A percentile compares a stretch with the other conserved stretches of the same genome.
Evolutionary conservation across 805 yeast genomes (phyloP).

Genomic region (Brettanomyces bruxellensis): DNA sequence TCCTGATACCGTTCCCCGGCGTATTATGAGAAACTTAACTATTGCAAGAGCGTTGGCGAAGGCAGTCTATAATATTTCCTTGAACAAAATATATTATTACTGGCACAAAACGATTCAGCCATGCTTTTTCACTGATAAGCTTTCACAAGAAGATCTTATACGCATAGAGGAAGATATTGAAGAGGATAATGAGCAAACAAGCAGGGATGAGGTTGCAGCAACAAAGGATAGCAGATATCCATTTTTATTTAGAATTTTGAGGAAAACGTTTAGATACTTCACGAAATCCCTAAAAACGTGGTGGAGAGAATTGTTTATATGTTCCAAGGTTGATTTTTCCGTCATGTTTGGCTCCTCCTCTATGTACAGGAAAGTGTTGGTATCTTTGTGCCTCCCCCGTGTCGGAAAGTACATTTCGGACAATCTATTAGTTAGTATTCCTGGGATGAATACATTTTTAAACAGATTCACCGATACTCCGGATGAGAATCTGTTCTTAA

Average conservation of each 20-base stretch:
- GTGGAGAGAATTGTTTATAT: constrained; percentile 1
- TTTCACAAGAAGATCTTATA: constrained; percentile 12
- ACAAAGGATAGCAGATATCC: neutral
- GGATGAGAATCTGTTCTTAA: constrained; percentile 1
- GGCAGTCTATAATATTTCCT: constrained; percentile 6
- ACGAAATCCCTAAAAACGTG: neutral
- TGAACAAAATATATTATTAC: constrained; percentile 28
- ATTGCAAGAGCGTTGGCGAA: neutral
- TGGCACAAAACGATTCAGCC: constrained; percentile 26
- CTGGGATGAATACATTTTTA: neutral
- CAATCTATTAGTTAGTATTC: neutral
- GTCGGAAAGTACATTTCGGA: neutral
- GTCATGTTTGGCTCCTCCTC: constrained; percentile 2
- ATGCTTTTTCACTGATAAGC: constrained; percentile 25
- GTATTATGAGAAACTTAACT: neutral
- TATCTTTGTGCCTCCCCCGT: neutral
- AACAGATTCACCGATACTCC: constrained; percentile 1
- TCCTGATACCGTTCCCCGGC: neutral
- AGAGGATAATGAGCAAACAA: neutral
- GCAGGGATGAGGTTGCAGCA: neutral
- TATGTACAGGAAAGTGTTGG: neutral
- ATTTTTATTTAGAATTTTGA: neutral
- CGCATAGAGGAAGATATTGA: constrained; percentile 2
- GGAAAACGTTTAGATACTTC: neutral
- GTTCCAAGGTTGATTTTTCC: constrained; percentile 1